Evolutionary conservation across 2,329 filamentous ascomycete genomes (phyloP), one percentile per base, ranked within the genome.

Genomic region (Colletotrichum chrysophilum): DNA sequence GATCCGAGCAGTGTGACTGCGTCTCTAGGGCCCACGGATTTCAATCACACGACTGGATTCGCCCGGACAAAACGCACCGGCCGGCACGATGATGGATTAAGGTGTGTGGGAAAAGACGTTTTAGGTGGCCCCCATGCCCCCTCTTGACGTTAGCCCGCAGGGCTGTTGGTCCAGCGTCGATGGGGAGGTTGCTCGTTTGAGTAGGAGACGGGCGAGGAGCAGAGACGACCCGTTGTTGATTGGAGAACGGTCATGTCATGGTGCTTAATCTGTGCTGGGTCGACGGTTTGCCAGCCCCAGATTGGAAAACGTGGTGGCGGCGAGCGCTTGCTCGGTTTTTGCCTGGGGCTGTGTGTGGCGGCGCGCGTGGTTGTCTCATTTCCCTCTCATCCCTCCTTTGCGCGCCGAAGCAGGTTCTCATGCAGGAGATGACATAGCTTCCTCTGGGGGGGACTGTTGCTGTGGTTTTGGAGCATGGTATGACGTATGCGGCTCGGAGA

Each of bases 401-500:
- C 30, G n/a, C 30, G 43, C 60, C 32, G n/a, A 75, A 75, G 71
- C 74, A 68, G 74, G 74, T 75, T 75, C 56, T 34, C 16, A 43
- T 18, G 58, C 26, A 43, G 26, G 64, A 38, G 28, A 74, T 75
- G 74, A 75, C 74, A 73, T 75, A 67, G 70, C 48, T 62, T 21
- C 43, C 10, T 48, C 43, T 48, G 8, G n/a, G 43, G 38, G n/a
- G 43, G 6, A 21, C 48, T 62, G 38, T 32, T 56, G 64, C 32
- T 26, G n/a, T 52, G 55, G 24, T 52, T 30, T 65, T 30, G n/a
- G 32, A 32, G 38, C 26, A 56, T 28, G 14, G 28, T 64, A 75
- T 75, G 74, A 75, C 74, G 74, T 74, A 65, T 60, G 74, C 74
- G 74, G 74, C 74, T 75, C 74, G 64, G 64, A 36, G 58, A 28